Evolutionary conservation across 805 yeast genomes (phyloP), one percentile per base, ranked within the genome.

Genomic region (Candida hispaniensis): DNA sequence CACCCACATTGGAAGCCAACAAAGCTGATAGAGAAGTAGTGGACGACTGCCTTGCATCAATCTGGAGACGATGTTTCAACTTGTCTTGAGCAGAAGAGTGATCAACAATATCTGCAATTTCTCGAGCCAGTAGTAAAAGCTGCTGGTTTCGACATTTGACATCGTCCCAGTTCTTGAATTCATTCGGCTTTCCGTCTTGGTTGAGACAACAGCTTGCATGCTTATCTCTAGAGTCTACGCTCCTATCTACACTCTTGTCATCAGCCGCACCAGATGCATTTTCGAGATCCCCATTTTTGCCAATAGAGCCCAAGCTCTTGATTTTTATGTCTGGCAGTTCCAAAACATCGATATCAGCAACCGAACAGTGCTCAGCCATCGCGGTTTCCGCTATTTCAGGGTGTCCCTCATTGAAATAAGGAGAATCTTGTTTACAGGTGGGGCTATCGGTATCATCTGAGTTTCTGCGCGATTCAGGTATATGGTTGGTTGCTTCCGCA

Each of bases 1-100:
- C 24, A 12, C 24, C 28, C 5, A 21, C 36, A 5, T 28, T 4
- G 8, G 36, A 17, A 3, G 36, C 24, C 3, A 32, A 10, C 13
- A 32, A 22, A 4, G 36, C 24, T 5, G 36, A 17, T 9, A 32
- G 11, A 5, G 36, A 32, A 4, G 36, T 32, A 2, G 36, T 32
- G 2, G 36, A 32, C 6, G 36, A 32, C 10, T 27, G 23, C 4
- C 36, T 12, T 5, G 27, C n/a, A n/a, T n/a, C n/a, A n/a, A n/a
- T n/a, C n/a, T n/a, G n/a, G n/a, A n/a, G n/a, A n/a, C 24, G n/a
- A 32, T 17, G 6, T 10, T 9, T 2, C 22, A 15, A 19, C 16
- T 19, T 8, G 16, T 14, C 21, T 23, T 21, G 8, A 32, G 15
- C 10, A n/a, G 28, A 4, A 28, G 14, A 4, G 22, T 17, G 14